These are phyloP conservation scores for Cutaneotrichosporon daszewskae DNA, from an alignment of 1,284 basidiomycete genomes.

Conservation along the genomic window DNA sequence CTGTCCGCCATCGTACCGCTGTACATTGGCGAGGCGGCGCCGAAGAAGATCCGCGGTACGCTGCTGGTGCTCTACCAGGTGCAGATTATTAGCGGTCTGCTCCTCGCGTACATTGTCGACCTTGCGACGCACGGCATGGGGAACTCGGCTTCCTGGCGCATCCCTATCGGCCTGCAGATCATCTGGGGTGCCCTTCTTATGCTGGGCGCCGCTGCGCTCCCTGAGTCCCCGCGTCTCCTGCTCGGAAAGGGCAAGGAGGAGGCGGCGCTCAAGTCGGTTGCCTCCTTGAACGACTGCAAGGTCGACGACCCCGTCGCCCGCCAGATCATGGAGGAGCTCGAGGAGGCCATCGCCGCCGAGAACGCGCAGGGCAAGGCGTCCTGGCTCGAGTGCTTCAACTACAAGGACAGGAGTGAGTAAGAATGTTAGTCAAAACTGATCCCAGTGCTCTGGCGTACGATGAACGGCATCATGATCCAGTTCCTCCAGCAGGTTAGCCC, in stretches of 20 bases:
- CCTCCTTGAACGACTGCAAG: conserved; percentile 60
- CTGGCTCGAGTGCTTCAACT: conserved; percentile 70
- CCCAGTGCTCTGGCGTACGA: conserved; percentile 9
- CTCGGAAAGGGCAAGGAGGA: conserved; percentile 38
- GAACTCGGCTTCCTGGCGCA: conserved; percentile 63
- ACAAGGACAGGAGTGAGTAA: conserved; percentile 2
- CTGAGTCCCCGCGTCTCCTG: conserved; percentile 56
- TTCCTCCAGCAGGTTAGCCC: conserved; percentile 71
- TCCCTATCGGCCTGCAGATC: conserved; percentile 43
- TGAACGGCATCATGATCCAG: conserved; percentile 68
- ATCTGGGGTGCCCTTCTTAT: conserved; percentile 29
- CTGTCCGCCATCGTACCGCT: conserved; percentile 71
- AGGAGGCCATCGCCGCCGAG: conserved; percentile 54
- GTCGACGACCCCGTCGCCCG: conserved; percentile 60
- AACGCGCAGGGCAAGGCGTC: conserved; percentile 71
- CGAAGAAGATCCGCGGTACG: conserved; percentile 66
- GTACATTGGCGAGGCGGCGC: conserved; percentile 73
- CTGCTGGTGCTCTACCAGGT: conserved; percentile 69
- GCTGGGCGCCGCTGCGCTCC: conserved; percentile 66
- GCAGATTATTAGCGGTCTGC: conserved; percentile 60
- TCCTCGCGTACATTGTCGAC: conserved; percentile 67
- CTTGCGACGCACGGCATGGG: conserved; percentile 60
- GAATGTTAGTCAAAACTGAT: no score
- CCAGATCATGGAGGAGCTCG: conserved; percentile 63
- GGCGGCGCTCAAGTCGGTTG: conserved; percentile 60